Conservation (phyloP, 1,139 yeast species). For the Suhomyces kunorum region DNA sequence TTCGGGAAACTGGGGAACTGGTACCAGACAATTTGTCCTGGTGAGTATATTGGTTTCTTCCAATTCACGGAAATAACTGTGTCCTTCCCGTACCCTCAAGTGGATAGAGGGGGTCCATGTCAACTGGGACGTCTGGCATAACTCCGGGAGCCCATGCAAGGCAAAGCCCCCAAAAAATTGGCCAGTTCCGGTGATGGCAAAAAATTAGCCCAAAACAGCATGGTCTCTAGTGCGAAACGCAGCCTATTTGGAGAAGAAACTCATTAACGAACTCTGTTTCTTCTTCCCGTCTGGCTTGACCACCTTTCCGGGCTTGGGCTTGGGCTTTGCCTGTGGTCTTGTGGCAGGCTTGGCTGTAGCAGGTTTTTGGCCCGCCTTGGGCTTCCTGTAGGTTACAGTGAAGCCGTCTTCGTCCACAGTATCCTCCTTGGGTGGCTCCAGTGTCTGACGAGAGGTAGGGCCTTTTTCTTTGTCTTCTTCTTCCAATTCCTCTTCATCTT, state of each 20-base stretch:
- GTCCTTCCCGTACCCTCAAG: too few species aligned
- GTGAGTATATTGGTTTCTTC: too few species aligned
- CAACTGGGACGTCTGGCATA: too few species aligned
- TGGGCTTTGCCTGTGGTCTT: slow-evolving; percentile 16
- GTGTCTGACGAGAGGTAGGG: background rate
- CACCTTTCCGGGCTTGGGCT: slow-evolving; percentile 6
- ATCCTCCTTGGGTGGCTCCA: slow-evolving; percentile 14
- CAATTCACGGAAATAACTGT: too few species aligned
- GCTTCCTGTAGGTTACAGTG: slow-evolving; percentile 32
- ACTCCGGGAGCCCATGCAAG: background rate
- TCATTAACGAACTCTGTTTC: slow-evolving; percentile 43
- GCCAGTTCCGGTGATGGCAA: background rate
- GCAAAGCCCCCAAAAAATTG: background rate
- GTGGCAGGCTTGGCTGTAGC: slow-evolving; percentile 15
- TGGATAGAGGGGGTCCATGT: too few species aligned
- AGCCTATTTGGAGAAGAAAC: slow-evolving; percentile 35
- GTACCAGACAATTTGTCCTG: too few species aligned
- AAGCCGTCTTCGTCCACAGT: slow-evolving; percentile 46
- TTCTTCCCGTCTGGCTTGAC: slow-evolving; percentile 26
- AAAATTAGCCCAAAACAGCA: background rate
- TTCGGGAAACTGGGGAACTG: too few species aligned
- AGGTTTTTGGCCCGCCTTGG: slow-evolving; percentile 15
- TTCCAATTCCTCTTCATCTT: slow-evolving; percentile 15
- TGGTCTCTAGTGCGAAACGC: background rate
- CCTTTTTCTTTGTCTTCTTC: background rate